Evolutionary conservation across 202 grass and related monocot genomes (phyloP).

Genomic region (Carex sylvatica): DNA sequence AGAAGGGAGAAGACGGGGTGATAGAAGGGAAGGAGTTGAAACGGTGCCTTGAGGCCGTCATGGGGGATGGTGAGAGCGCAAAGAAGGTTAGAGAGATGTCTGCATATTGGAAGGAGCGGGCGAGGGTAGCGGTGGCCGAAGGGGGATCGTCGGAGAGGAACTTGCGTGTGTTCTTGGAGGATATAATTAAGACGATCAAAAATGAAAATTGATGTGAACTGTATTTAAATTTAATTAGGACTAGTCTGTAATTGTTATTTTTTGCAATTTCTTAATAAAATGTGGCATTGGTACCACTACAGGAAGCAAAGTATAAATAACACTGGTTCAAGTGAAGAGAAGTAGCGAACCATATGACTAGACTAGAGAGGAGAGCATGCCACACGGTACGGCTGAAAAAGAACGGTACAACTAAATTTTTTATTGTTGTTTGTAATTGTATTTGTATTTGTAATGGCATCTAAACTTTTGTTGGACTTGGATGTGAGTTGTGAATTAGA

Average conservation of each 20-base stretch:
- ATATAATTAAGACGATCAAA: not conserved
- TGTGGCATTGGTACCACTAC: not conserved
- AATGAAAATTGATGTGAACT: not conserved
- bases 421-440: not conserved
- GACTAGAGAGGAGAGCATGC: not conserved
- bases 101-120: slow-evolving; percentile 38
- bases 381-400: not conserved
- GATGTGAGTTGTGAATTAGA: not conserved
- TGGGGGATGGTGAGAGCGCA: slow-evolving; percentile 23
- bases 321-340: not conserved
- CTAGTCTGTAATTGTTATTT: not conserved
- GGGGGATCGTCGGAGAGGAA: slow-evolving; percentile 52
- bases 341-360: not conserved
- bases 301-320: not conserved
- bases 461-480: not conserved
- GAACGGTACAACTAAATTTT: not conserved
- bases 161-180: slow-evolving; percentile 38
- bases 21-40: slow-evolving; percentile 40
- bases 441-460: not conserved
- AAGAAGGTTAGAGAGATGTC: slow-evolving; percentile 45
- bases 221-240: not conserved
- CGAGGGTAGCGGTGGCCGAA: slow-evolving; percentile 22
- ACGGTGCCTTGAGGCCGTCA: slow-evolving; percentile 37
- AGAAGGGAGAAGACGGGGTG: slow-evolving; percentile 31
- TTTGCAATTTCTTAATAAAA: not conserved